Evolutionary conservation across 805 yeast genomes (phyloP).

Genomic region (Priceomyces haplophilus): DNA sequence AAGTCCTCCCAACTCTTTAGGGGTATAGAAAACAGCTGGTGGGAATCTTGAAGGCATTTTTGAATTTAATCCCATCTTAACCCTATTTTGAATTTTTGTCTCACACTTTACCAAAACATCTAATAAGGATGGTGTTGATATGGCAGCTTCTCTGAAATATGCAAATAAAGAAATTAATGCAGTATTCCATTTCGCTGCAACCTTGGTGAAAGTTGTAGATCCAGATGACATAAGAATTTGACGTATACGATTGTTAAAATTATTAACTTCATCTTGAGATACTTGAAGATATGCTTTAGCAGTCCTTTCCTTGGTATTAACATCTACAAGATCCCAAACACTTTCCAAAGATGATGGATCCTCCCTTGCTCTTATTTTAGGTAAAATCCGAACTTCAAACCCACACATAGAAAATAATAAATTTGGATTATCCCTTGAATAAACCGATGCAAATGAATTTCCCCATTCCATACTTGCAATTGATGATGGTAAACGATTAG

Average conservation of each 20-base stretch:
- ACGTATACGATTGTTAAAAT: slow-evolving; percentile 78
- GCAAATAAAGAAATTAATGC: slow-evolving; percentile 82
- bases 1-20: slow-evolving; percentile 93
- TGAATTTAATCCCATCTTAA: slow-evolving; percentile 91
- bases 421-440: slow-evolving; percentile 87
- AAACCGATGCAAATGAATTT: slow-evolving; percentile 79
- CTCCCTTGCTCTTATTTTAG: slow-evolving; percentile 60
- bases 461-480: slow-evolving; percentile 75
- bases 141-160: slow-evolving; percentile 89
- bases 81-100: slow-evolving; percentile 89
- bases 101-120: slow-evolving; percentile 88
- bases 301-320: slow-evolving; percentile 73
- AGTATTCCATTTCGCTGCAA: slow-evolving; percentile 95
- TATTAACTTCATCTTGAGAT: slow-evolving; percentile 71
- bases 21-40: slow-evolving; percentile 97
- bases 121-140: slow-evolving; percentile 72
- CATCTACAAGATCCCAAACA: slow-evolving; percentile 83
- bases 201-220: slow-evolving; percentile 89
- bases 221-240: slow-evolving; percentile 95
- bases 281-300: slow-evolving; percentile 87
- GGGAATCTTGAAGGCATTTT: slow-evolving; percentile 99
- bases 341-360: slow-evolving; percentile 67
- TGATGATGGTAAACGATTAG: slow-evolving; percentile 74
- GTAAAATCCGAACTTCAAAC: slow-evolving; percentile 86
- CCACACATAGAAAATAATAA: slow-evolving; percentile 89